Base-by-base conservation (phyloP, 768 basidiomycete genomes). In the Suillus tomentosus region DNA sequence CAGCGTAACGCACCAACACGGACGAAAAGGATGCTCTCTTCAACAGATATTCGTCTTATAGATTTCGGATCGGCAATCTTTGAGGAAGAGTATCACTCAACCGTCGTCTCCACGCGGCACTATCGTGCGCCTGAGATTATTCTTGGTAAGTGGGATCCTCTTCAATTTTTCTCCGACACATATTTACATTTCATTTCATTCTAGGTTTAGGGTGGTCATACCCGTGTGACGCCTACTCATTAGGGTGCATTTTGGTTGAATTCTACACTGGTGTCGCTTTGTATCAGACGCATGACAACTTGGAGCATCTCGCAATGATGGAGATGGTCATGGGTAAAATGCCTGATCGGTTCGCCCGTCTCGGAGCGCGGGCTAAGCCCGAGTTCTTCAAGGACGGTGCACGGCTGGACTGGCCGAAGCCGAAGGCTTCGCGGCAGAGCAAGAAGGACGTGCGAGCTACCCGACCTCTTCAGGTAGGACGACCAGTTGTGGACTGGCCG, bases 301-400 rank as follows among this genome's bases (percentile, higher is more conserved):
- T 99, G 10, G 97, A 99, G 76, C 97, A 99, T 77, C 87, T 99
- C 15, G 97, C 96, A 47, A 99, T 99, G 97, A 99, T 99, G 97
- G 96, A 99, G 75, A 90, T 92, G 75, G 97, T 99, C 45, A 98
- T 99, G 92, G 96, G 96, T 64, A 93, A 92, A 80, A 96, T 99
- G 90, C 94, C 96, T 0, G 88, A 91, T 59, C 87, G 89, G 6
- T 94, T 96, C 72, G 86, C 87, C 45, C 84, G 90, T 50, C 82
- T 84, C 51, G 91, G 90, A 19, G 86, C 89, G 10, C 84, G 90
- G 55, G 86, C 88, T 58, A 96, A 96, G 71, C 88, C 94, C 9
- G 96, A 99, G 72, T 97, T 92, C 76, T 98, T 99, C 82, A 94
- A 92, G 73, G 90, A 92, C 24, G 89, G 87, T 37, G 77, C 82